phyloP scores from a whole-genome alignment of 768 basidiomycete genomes.

The Exidia glandulosa region DNA sequence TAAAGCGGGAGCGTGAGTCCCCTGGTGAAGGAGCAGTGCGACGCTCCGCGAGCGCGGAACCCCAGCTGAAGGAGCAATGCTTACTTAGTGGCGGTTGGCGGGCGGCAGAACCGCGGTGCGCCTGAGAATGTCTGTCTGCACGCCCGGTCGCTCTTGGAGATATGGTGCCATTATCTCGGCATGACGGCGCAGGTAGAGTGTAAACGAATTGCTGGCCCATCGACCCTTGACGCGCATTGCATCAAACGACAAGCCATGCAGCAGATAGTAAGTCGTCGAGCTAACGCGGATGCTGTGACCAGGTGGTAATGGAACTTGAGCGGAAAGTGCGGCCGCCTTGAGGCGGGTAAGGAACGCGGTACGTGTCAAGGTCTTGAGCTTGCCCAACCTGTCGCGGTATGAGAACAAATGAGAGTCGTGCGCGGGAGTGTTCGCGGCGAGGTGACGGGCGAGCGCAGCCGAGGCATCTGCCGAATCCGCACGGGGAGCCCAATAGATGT shows the following conservation, averaged over 20 bases:
- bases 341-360: slow-evolving; percentile 7
- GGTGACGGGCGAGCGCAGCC: slow-evolving; percentile 15
- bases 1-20: too few relatives aligned
- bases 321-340: slow-evolving; percentile 1
- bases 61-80: too few relatives aligned
- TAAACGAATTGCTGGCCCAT: slow-evolving; percentile 26
- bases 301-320: not conserved
- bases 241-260: slow-evolving; percentile 25
- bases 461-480: slow-evolving; percentile 15
- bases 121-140: not conserved
- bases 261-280: slow-evolving; percentile 25
- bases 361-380: not conserved
- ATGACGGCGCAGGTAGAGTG: slow-evolving; percentile 17
- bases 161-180: slow-evolving; percentile 19
- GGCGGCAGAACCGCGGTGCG: too few relatives aligned
- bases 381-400: slow-evolving; percentile 10
- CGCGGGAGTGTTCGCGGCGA: slow-evolving; percentile 19
- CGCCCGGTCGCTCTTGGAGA: slow-evolving; percentile 13
- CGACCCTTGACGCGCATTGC: slow-evolving; percentile 24
- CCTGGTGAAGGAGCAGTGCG: too few relatives aligned
- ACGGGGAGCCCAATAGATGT: slow-evolving; percentile 23
- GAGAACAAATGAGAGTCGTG: slow-evolving; percentile 19
- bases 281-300: slow-evolving; percentile 23
- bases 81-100: too few relatives aligned
- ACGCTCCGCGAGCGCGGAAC: too few relatives aligned